Base-by-base conservation (phyloP, 2,329 filamentous ascomycete species). In the Thelonectria rubi region DNA sequence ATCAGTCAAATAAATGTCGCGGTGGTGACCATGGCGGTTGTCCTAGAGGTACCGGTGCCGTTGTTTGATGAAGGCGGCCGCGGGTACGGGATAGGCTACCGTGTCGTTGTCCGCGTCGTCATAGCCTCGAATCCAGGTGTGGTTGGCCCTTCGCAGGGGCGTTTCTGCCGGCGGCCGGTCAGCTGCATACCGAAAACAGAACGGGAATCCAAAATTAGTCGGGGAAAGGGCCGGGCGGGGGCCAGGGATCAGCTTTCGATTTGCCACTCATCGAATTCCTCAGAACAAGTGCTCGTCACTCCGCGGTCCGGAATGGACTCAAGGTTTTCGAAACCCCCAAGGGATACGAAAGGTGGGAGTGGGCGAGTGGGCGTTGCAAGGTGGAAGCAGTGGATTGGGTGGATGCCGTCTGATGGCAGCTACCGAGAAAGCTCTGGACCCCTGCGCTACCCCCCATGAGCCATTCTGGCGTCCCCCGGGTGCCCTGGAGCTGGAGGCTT, bases 341-440 rank as follows among this genome's bases (percentile, higher is more conserved):
- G 18, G 11, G 9, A 18, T 20, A 18, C 42, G 17, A 8, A 14
- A 14, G 26, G 51, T 55, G 58, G 24, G 54, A 50, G 45, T 57
- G 54, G 45, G 18, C 8, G 40, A 39, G 37, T 15, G 63, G 56
- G 64, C 55, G 66, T 61, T 46, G 55, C 56, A 56, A 42, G 62
- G 56, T 54, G 51, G 57, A 60, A 63, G 60, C 56, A 30, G 49
- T 53, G 55, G 55, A 34, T 43, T 45, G 24, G 17, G 47, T 55
- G 42, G 52, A 43, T 24, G 26, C 15, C 8, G 10, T 26, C 24
- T 30, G 11, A 30, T 47, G 47, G 49, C 39, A 55, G 52, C 51
- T 64, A 71, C 65, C 68, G 64, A 69, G 52, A 60, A 42, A 66
- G 65, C 69, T 71, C 26, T 30, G 26, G 26, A 69, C 60, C 68